A percentile compares a stretch with the other conserved stretches of the same genome.
Evolutionary conservation across 768 basidiomycete genomes (phyloP).

Genomic region (Infundibulicybe gibba): DNA sequence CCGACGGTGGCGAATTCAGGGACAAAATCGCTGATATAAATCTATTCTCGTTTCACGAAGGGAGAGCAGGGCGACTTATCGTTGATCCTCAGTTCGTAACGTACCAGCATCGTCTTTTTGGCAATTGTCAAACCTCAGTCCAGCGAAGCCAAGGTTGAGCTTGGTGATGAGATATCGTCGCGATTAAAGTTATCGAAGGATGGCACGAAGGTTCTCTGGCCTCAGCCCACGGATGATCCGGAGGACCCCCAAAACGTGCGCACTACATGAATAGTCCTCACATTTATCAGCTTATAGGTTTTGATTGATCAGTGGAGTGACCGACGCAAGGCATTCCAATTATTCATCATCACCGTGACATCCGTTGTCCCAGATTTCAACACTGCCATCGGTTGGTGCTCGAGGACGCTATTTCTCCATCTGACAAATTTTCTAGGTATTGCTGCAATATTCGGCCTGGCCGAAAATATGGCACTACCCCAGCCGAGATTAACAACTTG

Average conservation of each 20-base stretch:
- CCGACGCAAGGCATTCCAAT: slow-evolving; percentile 41
- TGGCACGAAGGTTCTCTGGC: slow-evolving; percentile 56
- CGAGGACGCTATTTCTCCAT: not conserved
- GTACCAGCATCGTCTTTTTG: not conserved
- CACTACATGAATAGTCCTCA: not conserved
- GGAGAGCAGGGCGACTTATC: slow-evolving; percentile 50
- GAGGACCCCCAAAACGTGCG: slow-evolving; percentile 26
- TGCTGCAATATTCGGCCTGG: slow-evolving; percentile 54
- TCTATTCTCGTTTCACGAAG: slow-evolving; percentile 42
- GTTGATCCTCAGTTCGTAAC: slow-evolving; percentile 50
- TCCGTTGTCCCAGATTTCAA: slow-evolving; percentile 61
- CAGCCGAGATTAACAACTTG: slow-evolving; percentile 50
- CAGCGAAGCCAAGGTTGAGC: slow-evolving; percentile 53
- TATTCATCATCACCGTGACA: slow-evolving; percentile 51
- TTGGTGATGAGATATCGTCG: slow-evolving; percentile 48
- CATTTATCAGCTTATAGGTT: not conserved
- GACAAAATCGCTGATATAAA: slow-evolving; percentile 15
- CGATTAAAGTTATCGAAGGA: slow-evolving; percentile 49
- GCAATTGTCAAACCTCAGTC: not conserved
- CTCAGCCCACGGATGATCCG: slow-evolving; percentile 44
- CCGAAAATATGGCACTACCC: slow-evolving; percentile 45
- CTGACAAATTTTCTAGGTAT: slow-evolving; percentile 30
- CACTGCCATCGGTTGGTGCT: slow-evolving; percentile 42
- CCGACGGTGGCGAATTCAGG: too few relatives aligned
- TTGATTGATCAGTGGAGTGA: slow-evolving; percentile 32